Evolutionary conservation across 768 basidiomycete species (phyloP).

Genomic region (Macrolepiota fuliginosa): DNA sequence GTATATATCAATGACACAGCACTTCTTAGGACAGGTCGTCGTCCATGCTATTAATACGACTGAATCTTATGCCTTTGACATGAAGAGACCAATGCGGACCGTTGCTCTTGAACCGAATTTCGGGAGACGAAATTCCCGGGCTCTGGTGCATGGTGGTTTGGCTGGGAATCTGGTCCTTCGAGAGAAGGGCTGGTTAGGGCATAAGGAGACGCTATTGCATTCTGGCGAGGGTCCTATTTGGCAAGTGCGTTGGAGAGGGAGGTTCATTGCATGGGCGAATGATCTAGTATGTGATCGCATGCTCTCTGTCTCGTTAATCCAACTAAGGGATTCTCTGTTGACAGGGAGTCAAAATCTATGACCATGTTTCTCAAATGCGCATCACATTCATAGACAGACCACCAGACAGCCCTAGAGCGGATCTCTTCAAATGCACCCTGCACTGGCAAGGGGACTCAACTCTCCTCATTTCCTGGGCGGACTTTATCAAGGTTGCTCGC

Average conservation of each 20-base stretch:
- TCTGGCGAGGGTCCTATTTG: slow-evolving; percentile 92
- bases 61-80: slow-evolving; percentile 84
- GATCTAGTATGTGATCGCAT: slow-evolving; percentile 59
- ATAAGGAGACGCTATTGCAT: slow-evolving; percentile 84
- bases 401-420: slow-evolving; percentile 81
- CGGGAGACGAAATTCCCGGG: slow-evolving; percentile 68
- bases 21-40: slow-evolving; percentile 77
- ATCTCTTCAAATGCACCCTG: slow-evolving; percentile 91
- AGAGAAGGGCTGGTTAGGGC: slow-evolving; percentile 96
- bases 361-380: slow-evolving; percentile 70
- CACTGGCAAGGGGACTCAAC: slow-evolving; percentile 93
- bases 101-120: slow-evolving; percentile 92
- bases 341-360: slow-evolving; percentile 94
- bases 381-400: slow-evolving; percentile 87
- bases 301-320: not conserved
- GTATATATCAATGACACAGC: slow-evolving; percentile 16
- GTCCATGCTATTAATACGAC: slow-evolving; percentile 77
- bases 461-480: slow-evolving; percentile 91
- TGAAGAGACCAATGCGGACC: slow-evolving; percentile 89
- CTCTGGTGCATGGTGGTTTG: slow-evolving; percentile 90
- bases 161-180: slow-evolving; percentile 82
- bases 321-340: not conserved
- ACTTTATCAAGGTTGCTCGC: slow-evolving; percentile 87
- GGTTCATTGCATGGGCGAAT: slow-evolving; percentile 94
- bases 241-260: slow-evolving; percentile 83